Evolutionary conservation across 192 early-diverging fungal species (phyloP), one percentile per base, ranked within the genome.

Genomic region (Entomortierella chlamydospora): DNA sequence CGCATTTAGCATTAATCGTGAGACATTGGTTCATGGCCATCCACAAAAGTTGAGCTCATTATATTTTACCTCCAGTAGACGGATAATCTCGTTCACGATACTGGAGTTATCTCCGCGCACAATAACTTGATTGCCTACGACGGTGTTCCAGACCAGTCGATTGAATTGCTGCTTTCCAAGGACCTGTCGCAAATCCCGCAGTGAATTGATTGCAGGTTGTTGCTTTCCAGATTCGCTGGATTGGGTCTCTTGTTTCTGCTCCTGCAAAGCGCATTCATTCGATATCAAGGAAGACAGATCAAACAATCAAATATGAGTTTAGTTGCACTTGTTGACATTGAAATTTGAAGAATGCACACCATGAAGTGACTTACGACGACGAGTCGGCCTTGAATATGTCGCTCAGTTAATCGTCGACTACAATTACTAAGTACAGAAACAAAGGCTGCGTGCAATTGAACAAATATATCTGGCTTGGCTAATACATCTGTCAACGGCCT

Each of bases 391-490:
- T 85, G 74, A 22, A 73, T 66, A 58, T 85, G 63, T 42, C 81
- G 81, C 52, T 91, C 90, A 49, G 83, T 82, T 30, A 85, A 69
- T 33, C 83, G 73, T 57, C 79, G 81, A 25, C 78, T 78, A 29
- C 85, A 89, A 52, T 87, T 81, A 64, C 89, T 91, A 13, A 91
- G 71, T 29, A 87, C 88, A 53, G 84, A 91, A 29, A 85, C 86
- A 57, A 91, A 90, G 53, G 85, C 83, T 15, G 77, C 81, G 72
- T 91, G 90, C 55, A 91, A 72, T 52, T 90, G 84, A 37, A 84
- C 81, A 79, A 85, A 90, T 17, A 91, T 84, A 60, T 91, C 87
- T 72, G 90, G 73, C 41, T 74, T 69, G 22, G 57, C 66, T 37
- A 64, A 51, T n/a, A 64, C 70, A 45, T 64, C 70, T 60, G 58